phyloP scores from a whole-genome alignment of 2,329 filamentous ascomycete genomes.

The Cladosporium sp. region DNA sequence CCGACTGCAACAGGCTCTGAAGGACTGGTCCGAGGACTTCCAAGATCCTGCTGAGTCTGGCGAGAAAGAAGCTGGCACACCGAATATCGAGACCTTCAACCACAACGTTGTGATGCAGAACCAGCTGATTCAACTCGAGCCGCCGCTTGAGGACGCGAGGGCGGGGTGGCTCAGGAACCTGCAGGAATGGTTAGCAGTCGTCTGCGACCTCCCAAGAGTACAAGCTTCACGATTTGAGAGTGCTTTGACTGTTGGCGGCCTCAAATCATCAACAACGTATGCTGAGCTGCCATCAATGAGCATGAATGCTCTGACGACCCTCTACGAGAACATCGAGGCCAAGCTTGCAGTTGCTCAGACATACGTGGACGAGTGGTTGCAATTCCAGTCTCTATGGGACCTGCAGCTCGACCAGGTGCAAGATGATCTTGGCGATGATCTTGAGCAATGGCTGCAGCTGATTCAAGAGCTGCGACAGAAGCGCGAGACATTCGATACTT shows the following conservation, averaged over 20 bases:
- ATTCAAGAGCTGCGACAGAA: conserved; percentile 97
- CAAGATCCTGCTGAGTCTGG: conserved; percentile 49
- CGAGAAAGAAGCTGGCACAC: conserved; percentile 47
- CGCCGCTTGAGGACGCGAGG: conserved; percentile 85
- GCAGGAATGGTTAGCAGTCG: conserved; percentile 87
- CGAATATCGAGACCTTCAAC: conserved; percentile 70
- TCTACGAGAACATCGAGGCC: conserved; percentile 80
- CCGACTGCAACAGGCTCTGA: conserved; percentile 82
- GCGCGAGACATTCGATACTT: conserved; percentile 93
- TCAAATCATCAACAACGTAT: conserved; percentile 70
- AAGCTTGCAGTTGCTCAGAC: conserved; percentile 76
- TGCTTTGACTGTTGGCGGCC: conserved; percentile 61
- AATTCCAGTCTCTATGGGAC: conserved; percentile 98
- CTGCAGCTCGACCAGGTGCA: conserved; percentile 95
- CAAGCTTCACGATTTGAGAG: conserved; percentile 96
- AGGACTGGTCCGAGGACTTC: conserved; percentile 86
- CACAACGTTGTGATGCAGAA: conserved; percentile 98
- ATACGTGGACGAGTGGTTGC: conserved; percentile 97
- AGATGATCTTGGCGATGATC: conserved; percentile 83
- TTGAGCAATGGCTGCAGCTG: conserved; percentile 89
- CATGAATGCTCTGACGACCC: conserved; percentile 72
- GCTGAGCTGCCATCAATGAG: conserved; percentile 82
- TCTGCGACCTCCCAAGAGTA: conserved; percentile 90
- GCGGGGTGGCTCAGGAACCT: conserved; percentile 93
- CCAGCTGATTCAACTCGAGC: conserved; percentile 94